Percentiles rank a stretch among this genome's conserved stretches.
phyloP scores from a whole-genome alignment of 2,329 filamentous ascomycete genomes.

The Verticillium zaregamsianum region DNA sequence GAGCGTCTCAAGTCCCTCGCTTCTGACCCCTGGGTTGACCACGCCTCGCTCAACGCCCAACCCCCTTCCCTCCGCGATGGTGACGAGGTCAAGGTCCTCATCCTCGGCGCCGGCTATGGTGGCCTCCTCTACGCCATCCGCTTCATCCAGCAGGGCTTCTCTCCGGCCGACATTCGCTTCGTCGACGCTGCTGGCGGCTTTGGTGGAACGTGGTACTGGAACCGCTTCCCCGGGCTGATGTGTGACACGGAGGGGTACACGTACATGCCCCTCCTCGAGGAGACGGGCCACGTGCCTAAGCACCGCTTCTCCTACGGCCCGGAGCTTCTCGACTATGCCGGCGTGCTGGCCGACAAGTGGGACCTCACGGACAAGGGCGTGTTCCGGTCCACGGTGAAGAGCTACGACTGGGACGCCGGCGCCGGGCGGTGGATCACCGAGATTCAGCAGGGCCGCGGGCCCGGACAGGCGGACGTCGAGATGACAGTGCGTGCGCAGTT shows the following conservation, averaged over 20 bases:
- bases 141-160: constrained; percentile 18
- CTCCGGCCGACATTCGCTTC: constrained; percentile 31
- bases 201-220: constrained; percentile 51
- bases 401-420: constrained; percentile 42
- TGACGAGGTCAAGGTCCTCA: constrained; percentile 21
- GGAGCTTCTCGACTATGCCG: constrained; percentile 38
- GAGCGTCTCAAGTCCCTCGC: constrained; percentile 18
- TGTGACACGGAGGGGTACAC: constrained; percentile 58
- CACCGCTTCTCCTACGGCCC: constrained; percentile 39
- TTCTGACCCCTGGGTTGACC: constrained; percentile 30
- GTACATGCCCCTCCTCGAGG: constrained; percentile 58
- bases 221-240: constrained; percentile 43
- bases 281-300: constrained; percentile 54
- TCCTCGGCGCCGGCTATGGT: constrained; percentile 30
- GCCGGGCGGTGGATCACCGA: constrained; percentile 16
- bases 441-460: constrained; percentile 19
- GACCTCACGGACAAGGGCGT: constrained; percentile 28
- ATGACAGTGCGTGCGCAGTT: constrained; percentile 34
- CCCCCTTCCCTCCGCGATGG: constrained; percentile 18
- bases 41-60: constrained; percentile 22
- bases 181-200: constrained; percentile 38
- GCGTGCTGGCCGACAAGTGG: constrained; percentile 37
- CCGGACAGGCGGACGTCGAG: constrained; percentile 15
- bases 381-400: constrained; percentile 37
- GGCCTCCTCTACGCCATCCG: constrained; percentile 25